Evolutionary conservation across 192 early-diverging fungal species (phyloP).

Genomic region (Rhizophagus prolifer): DNA sequence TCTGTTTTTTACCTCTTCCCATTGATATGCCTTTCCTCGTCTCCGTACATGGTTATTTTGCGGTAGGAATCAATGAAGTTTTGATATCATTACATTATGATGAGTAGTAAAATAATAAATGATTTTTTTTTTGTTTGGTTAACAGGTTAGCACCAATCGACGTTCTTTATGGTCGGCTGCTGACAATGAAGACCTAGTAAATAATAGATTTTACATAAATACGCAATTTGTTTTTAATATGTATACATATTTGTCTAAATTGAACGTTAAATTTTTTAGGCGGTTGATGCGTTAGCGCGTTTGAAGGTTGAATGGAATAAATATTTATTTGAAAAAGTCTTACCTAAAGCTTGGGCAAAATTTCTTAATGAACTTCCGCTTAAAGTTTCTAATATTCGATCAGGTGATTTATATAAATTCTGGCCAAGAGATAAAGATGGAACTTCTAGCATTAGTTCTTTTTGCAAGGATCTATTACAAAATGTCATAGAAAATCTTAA

Average conservation of each 20-base stretch:
- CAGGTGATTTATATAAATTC: not conserved
- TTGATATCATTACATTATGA: not conserved
- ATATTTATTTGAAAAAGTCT: not conserved
- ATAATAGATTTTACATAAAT: not conserved
- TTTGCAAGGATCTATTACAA: not conserved
- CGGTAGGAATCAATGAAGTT: constrained; percentile 20
- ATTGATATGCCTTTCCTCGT: constrained; percentile 35
- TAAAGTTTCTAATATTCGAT: not conserved
- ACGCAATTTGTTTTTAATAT: no score
- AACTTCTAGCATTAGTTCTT: not conserved
- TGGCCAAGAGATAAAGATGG: not conserved
- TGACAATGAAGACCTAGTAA: not conserved
- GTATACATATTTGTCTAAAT: not conserved
- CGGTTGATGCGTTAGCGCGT: not conserved
- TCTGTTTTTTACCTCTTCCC: constrained; percentile 43
- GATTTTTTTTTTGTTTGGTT: not conserved
- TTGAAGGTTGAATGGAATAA: not conserved
- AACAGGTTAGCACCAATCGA: not conserved
- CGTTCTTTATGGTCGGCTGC: not conserved
- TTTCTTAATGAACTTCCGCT: not conserved
- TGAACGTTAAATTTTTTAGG: not conserved
- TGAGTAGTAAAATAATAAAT: no score
- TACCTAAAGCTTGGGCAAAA: not conserved
- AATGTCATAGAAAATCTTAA: not conserved
- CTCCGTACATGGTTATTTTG: constrained; percentile 42